phyloP scores from a whole-genome alignment of 1,284 basidiomycete species.

The Salmacisia buchloeana region DNA sequence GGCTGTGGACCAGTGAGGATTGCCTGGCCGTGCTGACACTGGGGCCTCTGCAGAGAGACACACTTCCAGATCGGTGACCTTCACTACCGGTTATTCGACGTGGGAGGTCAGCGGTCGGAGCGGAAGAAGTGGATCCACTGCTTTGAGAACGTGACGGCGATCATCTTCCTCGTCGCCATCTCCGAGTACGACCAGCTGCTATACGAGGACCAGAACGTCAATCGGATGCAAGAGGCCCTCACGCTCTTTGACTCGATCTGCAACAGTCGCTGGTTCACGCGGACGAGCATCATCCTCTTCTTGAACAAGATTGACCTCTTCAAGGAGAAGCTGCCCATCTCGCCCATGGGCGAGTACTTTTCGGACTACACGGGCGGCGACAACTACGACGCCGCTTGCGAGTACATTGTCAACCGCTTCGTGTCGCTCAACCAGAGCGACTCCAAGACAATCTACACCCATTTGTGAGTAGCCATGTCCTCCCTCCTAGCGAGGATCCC shows the following conservation, averaged over 20 bases:
- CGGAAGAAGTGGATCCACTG: slow-evolving; percentile 69
- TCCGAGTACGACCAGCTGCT: slow-evolving; percentile 88
- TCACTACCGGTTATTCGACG: slow-evolving; percentile 83
- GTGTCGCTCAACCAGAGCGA: slow-evolving; percentile 41
- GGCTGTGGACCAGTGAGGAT: background rate
- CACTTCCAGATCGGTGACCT: slow-evolving; percentile 83
- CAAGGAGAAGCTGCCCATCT: slow-evolving; percentile 81
- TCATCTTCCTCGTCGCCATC: slow-evolving; percentile 86
- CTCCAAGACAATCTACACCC: slow-evolving; percentile 56
- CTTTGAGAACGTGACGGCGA: slow-evolving; percentile 91
- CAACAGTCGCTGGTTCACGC: slow-evolving; percentile 47
- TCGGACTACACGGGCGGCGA: slow-evolving; percentile 55
- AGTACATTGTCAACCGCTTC: slow-evolving; percentile 47
- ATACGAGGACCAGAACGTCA: slow-evolving; percentile 52
- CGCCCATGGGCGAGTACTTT: slow-evolving; percentile 83
- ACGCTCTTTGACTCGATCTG: slow-evolving; percentile 79
- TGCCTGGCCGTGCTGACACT: slow-evolving; percentile 3
- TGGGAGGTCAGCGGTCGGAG: slow-evolving; percentile 88
- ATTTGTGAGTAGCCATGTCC: slow-evolving; percentile 43
- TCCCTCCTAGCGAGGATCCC: background rate
- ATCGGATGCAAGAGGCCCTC: slow-evolving; percentile 93
- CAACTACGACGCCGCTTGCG: slow-evolving; percentile 42
- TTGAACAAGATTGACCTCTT: slow-evolving; percentile 74
- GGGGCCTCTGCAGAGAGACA: slow-evolving; percentile 61
- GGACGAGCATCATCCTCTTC: slow-evolving; percentile 38